Evolutionary conservation across 768 basidiomycete species (phyloP).

Genomic region (Agaricus subrufescens): DNA sequence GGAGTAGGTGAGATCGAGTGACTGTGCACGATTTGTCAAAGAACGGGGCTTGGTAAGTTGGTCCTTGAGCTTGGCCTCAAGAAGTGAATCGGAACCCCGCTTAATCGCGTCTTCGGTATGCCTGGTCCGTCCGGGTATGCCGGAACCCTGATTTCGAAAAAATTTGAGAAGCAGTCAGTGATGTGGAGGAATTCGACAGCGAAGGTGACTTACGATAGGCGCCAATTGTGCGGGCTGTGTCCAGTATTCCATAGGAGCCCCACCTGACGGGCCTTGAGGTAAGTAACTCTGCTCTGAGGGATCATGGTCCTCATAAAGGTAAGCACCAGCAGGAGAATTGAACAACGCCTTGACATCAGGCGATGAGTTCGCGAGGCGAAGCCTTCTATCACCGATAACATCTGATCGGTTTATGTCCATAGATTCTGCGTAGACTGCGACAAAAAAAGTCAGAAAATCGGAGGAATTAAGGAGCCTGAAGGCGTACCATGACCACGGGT

Average conservation of each 20-base stretch:
- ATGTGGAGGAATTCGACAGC: neutral
- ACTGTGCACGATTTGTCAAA: conserved; percentile 83
- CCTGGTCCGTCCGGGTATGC: conserved; percentile 61
- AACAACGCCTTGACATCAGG: conserved; percentile 96
- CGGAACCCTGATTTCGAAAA: conserved; percentile 47
- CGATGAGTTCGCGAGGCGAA: conserved; percentile 84
- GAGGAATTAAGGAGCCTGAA: conserved; percentile 3
- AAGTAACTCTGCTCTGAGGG: conserved; percentile 52
- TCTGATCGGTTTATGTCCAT: conserved; percentile 75
- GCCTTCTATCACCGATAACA: conserved; percentile 63
- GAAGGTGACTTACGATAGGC: conserved; percentile 56
- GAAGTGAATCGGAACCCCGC: conserved; percentile 77
- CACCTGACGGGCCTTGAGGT: conserved; percentile 23
- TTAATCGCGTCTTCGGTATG: conserved; percentile 71
- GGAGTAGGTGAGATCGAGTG: conserved; percentile 82
- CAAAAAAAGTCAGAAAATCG: neutral
- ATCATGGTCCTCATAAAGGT: conserved; percentile 62
- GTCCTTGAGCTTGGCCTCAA: conserved; percentile 82
- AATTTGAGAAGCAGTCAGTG: too few relatives aligned
- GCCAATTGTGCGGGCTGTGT: conserved; percentile 46
- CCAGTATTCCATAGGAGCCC: conserved; percentile 62
- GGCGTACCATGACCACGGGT: conserved; percentile 56
- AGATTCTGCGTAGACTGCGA: conserved; percentile 45
- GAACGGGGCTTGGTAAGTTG: conserved; percentile 74
- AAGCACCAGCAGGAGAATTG: conserved; percentile 80